Evolutionary conservation across 306 rosid species (phyloP).

Genomic region (Lathyrus oleraceus): DNA sequence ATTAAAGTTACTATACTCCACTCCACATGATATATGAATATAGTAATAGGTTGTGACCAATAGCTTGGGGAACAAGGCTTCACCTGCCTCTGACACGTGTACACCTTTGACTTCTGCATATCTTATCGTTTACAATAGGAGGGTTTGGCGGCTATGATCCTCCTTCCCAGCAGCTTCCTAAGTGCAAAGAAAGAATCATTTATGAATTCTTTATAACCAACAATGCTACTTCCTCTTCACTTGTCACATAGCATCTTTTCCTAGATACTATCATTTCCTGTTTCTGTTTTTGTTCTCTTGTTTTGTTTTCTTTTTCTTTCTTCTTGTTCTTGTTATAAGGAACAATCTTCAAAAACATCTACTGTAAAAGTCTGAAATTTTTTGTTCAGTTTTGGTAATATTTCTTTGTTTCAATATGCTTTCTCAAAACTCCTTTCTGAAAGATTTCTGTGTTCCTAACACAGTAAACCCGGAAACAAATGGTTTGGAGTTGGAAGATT

Average conservation of each 20-base stretch:
- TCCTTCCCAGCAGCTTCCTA: conserved; percentile 41
- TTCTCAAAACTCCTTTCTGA: conserved; percentile 43
- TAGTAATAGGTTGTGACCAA: not conserved
- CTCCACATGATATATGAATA: conserved; percentile 8
- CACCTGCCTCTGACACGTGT: not conserved
- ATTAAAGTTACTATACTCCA: not conserved
- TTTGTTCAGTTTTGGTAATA: not conserved
- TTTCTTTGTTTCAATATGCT: conserved; percentile 33
- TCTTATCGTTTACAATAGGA: not conserved
- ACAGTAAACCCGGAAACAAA: conserved; percentile 24
- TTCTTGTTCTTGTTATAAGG: not conserved
- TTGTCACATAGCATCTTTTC: not conserved
- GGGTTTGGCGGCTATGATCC: conserved; percentile 36
- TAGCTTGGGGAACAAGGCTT: conserved; percentile 29
- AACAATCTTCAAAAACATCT: conserved; percentile 4
- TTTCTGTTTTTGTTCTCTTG: conserved; percentile 11
- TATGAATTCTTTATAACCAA: conserved; percentile 2
- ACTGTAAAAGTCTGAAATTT: not conserved
- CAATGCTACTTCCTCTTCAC: conserved; percentile 17
- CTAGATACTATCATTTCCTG: not conserved
- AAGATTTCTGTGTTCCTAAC: conserved; percentile 32
- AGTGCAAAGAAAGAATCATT: not conserved
- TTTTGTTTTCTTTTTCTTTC: not conserved
- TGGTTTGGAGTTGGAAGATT: conserved; percentile 37
- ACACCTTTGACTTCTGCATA: conserved; percentile 5